A percentile compares a stretch with the other conserved stretches of the same genome.
phyloP scores from a whole-genome alignment of 257 asterid species.

The Solanum etuberosum region DNA sequence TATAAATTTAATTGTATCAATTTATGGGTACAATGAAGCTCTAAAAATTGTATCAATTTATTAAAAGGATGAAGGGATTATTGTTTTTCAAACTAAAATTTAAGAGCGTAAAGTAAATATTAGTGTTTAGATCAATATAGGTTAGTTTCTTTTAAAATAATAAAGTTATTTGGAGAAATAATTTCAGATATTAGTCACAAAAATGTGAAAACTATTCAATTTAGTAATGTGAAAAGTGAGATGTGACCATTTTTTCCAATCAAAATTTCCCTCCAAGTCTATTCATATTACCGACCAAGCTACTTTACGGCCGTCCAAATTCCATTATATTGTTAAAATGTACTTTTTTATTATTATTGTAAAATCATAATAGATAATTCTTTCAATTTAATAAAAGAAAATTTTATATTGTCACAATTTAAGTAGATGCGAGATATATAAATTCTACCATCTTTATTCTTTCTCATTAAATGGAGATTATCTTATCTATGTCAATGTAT shows the following conservation, averaged over 20 bases:
- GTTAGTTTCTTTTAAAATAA: neutral
- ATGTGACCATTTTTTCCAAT: neutral
- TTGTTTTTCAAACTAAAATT: neutral
- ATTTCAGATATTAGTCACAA: neutral
- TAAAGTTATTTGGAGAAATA: neutral
- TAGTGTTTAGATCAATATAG: neutral
- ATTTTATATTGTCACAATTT: neutral
- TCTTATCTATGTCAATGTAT: too few relatives aligned
- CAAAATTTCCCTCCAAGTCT: neutral
- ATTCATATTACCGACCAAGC: neutral
- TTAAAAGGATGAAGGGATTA: too few relatives aligned
- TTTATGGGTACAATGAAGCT: neutral
- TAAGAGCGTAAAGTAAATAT: neutral
- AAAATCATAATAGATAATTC: neutral
- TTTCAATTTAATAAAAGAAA: neutral
- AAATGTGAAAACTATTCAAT: neutral
- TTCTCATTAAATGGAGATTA: too few relatives aligned
- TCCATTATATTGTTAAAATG: neutral
- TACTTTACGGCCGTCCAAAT: neutral
- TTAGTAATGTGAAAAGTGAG: neutral
- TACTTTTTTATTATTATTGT: neutral
- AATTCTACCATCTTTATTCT: neutral
- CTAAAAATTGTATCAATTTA: too few relatives aligned
- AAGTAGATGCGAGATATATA: neutral
- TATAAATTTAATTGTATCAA: neutral